A percentile compares a stretch with the other conserved stretches of the same genome.
phyloP scores from a whole-genome alignment of 768 basidiomycete species.

The Calocybe gangraenosa region DNA sequence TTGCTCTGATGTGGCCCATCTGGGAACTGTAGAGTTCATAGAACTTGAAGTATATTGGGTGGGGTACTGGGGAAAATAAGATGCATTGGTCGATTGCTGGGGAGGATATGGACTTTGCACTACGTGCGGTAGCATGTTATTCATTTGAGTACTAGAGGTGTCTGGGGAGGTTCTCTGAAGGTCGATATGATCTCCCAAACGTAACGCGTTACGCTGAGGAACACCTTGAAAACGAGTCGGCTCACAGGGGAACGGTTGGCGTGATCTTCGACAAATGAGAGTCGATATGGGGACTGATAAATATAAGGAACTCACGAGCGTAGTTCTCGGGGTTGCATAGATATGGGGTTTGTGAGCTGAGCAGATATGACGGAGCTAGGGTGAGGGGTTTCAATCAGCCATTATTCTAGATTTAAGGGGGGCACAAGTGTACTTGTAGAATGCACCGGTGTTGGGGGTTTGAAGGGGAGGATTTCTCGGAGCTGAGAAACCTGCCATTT shows the following conservation, averaged over 20 bases:
- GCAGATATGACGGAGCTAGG: conserved; percentile 52
- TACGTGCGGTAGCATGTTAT: background rate
- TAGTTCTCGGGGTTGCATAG: conserved; percentile 11
- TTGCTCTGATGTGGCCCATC: conserved; percentile 22
- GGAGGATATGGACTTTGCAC: background rate
- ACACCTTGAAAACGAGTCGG: background rate
- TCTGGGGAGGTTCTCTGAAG: background rate
- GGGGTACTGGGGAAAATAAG: conserved; percentile 17
- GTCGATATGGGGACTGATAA: background rate
- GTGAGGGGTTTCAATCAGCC: background rate
- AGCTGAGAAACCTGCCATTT: conserved; percentile 1
- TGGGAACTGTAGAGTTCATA: conserved; percentile 5
- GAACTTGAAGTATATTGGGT: conserved; percentile 4
- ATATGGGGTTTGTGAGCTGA: conserved; percentile 26
- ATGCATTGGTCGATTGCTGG: conserved; percentile 12
- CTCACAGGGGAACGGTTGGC: conserved; percentile 1
- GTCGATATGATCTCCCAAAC: background rate
- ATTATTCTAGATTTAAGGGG: background rate
- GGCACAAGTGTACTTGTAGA: conserved; percentile 50
- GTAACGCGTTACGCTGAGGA: background rate
- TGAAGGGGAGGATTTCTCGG: conserved; percentile 25
- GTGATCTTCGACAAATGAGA: conserved; percentile 4
- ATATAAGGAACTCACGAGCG: conserved; percentile 12
- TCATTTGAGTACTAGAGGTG: background rate
- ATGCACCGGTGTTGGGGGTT: conserved; percentile 32